Evolutionary conservation across 2,329 filamentous ascomycete genomes (phyloP), one percentile per base, ranked within the genome.

Genomic region (Pestalotiopsis sp.): DNA sequence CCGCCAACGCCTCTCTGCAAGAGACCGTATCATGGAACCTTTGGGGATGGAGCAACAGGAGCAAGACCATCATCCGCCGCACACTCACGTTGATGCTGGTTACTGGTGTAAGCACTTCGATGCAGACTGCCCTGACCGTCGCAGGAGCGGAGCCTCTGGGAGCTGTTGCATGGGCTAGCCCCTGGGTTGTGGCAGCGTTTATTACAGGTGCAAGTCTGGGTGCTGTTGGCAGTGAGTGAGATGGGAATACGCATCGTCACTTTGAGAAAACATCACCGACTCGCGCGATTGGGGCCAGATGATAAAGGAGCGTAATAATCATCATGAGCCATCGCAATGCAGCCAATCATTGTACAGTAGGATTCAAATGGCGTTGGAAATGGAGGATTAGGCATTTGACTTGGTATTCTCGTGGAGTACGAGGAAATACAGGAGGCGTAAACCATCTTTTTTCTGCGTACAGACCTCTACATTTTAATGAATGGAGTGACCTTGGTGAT

Each of bases 1-100:
- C 92, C 0, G 86, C 84, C 31, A 87, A 83, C 17, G 91, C 92
- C 1, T 89, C 86, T 1, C 83, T 97, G 20, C 80, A 83, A 31
- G 88, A 96, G 79, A 95, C 93, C 2, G 76, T 97, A 39, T 83
- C 85, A 75, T 91, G 89, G 79, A 94, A 95, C 74, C 75, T 94
- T 65, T 94, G 91, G 87, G 91, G 91, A 45, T 92, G 89, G 79
- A 87, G 84, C 13, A 80, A 82, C 23, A 88, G 88, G 78, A 87
- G 87, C 14, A 91, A 90, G 79, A 85, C 89, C 4, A 84, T 91
- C 31, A 86, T 92, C 58, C 83, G 83, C 71, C 87, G 94, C 68
- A 94, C 93, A 0, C 82, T 83, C 17, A 82, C 89, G 5, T 81
- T 90, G 62, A 83, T 88, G 69, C 75, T 88, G 65, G 83, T 90